Conservation (phyloP, 2,329 filamentous ascomycete species). For the Nemania sp. region DNA sequence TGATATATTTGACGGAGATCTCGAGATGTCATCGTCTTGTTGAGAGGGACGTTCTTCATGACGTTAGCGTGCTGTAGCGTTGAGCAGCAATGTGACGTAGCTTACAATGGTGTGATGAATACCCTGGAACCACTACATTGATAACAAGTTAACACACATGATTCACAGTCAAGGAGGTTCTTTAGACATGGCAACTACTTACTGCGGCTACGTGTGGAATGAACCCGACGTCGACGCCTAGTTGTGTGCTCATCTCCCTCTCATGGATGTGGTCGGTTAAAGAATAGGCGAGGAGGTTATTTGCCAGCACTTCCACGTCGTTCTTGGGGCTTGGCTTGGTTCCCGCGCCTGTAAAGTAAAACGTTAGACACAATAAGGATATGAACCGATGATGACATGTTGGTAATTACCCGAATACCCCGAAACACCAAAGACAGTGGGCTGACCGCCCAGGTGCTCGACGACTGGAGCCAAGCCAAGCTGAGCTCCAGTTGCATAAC, state of each 20-base stretch:
- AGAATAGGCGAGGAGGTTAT: slow-evolving; percentile 91
- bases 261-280: slow-evolving; percentile 95
- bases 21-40: slow-evolving; percentile 82
- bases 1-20: slow-evolving; percentile 95
- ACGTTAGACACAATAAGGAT: too few relatives aligned
- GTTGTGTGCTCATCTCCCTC: slow-evolving; percentile 79
- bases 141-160: too few relatives aligned
- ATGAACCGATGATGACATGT: too few relatives aligned
- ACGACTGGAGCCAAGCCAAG: slow-evolving; percentile 84
- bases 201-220: slow-evolving; percentile 67
- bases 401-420: slow-evolving; percentile 96
- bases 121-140: slow-evolving; percentile 99
- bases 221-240: slow-evolving; percentile 77
- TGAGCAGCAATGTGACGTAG: too few relatives aligned
- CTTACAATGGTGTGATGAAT: slow-evolving; percentile 94
- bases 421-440: slow-evolving; percentile 86
- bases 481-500: slow-evolving; percentile 92
- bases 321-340: slow-evolving; percentile 96
- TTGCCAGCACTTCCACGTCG: slow-evolving; percentile 76
- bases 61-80: too few relatives aligned
- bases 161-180: too few relatives aligned
- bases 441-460: slow-evolving; percentile 73
- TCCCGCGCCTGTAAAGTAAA: too few relatives aligned
- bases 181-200: slow-evolving; percentile 71
- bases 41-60: slow-evolving; percentile 84